Conservation (phyloP, 2,329 filamentous ascomycete genomes). For the Capronia epimyces region DNA sequence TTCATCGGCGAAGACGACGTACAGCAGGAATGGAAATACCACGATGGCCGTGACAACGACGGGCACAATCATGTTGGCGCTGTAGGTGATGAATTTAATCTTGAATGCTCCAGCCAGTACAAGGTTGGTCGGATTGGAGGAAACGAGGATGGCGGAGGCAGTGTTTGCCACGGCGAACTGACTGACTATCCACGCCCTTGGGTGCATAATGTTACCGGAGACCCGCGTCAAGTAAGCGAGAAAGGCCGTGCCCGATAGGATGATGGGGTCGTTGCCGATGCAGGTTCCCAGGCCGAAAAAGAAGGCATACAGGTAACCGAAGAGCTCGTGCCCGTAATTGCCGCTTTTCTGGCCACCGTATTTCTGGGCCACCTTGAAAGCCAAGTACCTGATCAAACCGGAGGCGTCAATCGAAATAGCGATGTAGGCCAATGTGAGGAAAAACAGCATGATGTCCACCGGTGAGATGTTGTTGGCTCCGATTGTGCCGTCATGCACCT, state of each 20-base stretch:
- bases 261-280: constrained; percentile 71
- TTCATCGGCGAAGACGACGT: constrained; percentile 61
- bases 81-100: constrained; percentile 68
- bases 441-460: constrained; percentile 69
- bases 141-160: constrained; percentile 67
- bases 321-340: constrained; percentile 60
- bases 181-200: constrained; percentile 66
- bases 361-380: constrained; percentile 64
- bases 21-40: constrained; percentile 64
- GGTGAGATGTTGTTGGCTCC: constrained; percentile 62
- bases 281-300: constrained; percentile 64
- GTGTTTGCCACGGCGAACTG: constrained; percentile 65
- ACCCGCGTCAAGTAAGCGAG: constrained; percentile 72
- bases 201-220: constrained; percentile 65
- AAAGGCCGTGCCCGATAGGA: constrained; percentile 68
- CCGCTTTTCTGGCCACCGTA: constrained; percentile 66
- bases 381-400: constrained; percentile 63
- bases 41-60: constrained; percentile 63
- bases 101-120: constrained; percentile 67
- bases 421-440: constrained; percentile 68
- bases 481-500: constrained; percentile 64
- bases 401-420: constrained; percentile 73
- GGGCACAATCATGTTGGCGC: constrained; percentile 71
- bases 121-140: constrained; percentile 70
- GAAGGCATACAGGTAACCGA: constrained; percentile 68